These are phyloP conservation scores for Posidonia oceanica DNA, from an alignment of 116 monocot species.

Conservation along the genomic window DNA sequence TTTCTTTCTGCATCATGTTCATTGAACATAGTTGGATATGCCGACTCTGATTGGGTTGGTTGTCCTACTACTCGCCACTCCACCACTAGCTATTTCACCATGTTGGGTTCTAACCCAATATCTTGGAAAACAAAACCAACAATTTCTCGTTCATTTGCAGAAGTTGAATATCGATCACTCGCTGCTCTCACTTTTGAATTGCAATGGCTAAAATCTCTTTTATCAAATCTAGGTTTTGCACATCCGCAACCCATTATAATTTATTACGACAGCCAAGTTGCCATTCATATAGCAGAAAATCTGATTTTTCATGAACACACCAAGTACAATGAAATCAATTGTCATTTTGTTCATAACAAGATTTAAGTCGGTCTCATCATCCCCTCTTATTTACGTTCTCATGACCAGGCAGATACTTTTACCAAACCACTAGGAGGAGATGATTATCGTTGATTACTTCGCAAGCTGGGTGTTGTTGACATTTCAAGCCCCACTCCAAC, in stretches of 20 bases:
- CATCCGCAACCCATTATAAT: not conserved
- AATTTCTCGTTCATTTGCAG: not conserved
- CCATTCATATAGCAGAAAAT: not conserved
- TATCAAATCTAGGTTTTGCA: not conserved
- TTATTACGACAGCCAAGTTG: not conserved
- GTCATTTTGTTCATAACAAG: not conserved
- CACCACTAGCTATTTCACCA: not conserved
- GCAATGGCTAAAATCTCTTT: not conserved
- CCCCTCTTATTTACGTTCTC: no score
- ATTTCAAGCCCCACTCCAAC: no score
- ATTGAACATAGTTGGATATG: not conserved
- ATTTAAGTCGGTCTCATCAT: not conserved
- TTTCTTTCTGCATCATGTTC: not conserved
- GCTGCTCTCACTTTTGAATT: not conserved
- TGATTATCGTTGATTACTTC: no score
- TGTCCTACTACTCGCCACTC: not conserved
- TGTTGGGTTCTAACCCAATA: not conserved
- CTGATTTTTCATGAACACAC: not conserved
- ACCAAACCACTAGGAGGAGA: no score
- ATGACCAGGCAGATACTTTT: no score
- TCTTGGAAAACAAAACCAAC: slow-evolving; percentile 1
- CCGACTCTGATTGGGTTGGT: not conserved
- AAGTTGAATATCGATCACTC: not conserved
- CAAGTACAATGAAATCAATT: not conserved
- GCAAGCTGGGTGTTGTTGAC: no score